Evolutionary conservation across 352 stramenopile species (phyloP), one percentile per base, ranked within the genome.

Genomic region (Globisporangium carolinianum): DNA sequence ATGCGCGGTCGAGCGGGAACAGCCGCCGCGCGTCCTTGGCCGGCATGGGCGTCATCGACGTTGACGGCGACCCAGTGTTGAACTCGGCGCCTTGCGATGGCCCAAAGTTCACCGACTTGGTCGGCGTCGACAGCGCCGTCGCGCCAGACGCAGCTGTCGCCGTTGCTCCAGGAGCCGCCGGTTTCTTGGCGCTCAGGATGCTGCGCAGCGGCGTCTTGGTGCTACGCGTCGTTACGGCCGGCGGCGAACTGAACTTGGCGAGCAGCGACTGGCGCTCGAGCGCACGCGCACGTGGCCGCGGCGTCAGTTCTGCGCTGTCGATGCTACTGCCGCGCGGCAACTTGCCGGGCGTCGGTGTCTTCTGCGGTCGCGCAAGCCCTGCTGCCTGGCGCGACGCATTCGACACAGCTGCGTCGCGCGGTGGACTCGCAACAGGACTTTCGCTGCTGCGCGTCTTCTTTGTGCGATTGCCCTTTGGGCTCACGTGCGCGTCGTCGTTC

Each of bases 21-120:
- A 89, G 79, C 11, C 64, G 69, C 17, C 63, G 71, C 11, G 83
- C 79, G 36, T 84, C 73, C 50, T 75, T 75, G 9, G 76, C 72
- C 7, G 61, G 65, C 82, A 95, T 89, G 0, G 83, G 85, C 5
- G 85, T 95, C 83, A 95, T 93, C 2, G 83, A 91, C n/a, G 80
- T 93, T 8, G 83, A 90, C 12, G 85, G 85, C 0, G 81, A 91
- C 1, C 79, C 82, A 41, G 79, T 61, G 35, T 90, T 87, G 66
- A 93, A 95, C 58, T 95, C 80, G 5, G 82, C 79, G 39, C 79
- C 79, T 60, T 89, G 71, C 5, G 85, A 71, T 9, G 85, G 83
- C 38, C 85, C 85, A 68, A 95, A 95, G 60, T 91, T 91, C 32
- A 95, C 80, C 17, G 73, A 79, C 55, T 95, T 95, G 52, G 59